Evolutionary conservation across 441 rosid genomes (phyloP), one percentile per base, ranked within the genome.

Genomic region (Gossypium schwendimanii): DNA sequence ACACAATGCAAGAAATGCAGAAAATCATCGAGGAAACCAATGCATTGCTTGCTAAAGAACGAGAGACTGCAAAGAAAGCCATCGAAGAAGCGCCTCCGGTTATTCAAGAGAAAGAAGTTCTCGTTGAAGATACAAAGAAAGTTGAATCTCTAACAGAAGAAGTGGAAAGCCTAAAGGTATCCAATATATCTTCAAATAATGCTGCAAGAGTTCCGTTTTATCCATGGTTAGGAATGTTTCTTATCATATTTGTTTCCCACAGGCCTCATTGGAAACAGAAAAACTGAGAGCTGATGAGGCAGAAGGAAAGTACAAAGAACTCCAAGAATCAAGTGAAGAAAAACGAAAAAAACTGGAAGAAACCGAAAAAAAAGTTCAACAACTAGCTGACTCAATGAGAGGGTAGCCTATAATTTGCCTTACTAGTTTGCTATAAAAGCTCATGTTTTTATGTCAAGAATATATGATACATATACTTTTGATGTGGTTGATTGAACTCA

Each of bases 51-150:
- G 82, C 77, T 45, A 88, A 88, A 81, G 99, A 93, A 82, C 86
- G 85, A 28, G 97, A 93, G 76, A 80, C 85, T 57, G 88, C 89
- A 47, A 93, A 79, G 90, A 83, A 91, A 77, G 93, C 89, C 28
- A 85, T 90, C n/a, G 94, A 87, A 83, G 99, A 96, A 81, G 96
- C 98, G 47, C 97, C 98, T 81, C 94, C 97, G 58, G 95, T 91
- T 67, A 65, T 91, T 15, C 65, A 89, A 82, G 97, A 93, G 86
- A 96, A 93, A 69, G 87, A 93, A 83, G 94, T 96, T 74, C 50
- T 96, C n/a, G 91, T 93, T 76, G 96, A 96, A 88, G 98, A 96
- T 76, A 91, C 97, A 5, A 50, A 90, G 83, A 91, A 90, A 82
- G 72, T 96, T 61, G 94, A 89, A 66, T 74, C 84, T n/a, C 87